phyloP scores from a whole-genome alignment of 1,139 yeast genomes.

The Geotrichum europaeum region DNA sequence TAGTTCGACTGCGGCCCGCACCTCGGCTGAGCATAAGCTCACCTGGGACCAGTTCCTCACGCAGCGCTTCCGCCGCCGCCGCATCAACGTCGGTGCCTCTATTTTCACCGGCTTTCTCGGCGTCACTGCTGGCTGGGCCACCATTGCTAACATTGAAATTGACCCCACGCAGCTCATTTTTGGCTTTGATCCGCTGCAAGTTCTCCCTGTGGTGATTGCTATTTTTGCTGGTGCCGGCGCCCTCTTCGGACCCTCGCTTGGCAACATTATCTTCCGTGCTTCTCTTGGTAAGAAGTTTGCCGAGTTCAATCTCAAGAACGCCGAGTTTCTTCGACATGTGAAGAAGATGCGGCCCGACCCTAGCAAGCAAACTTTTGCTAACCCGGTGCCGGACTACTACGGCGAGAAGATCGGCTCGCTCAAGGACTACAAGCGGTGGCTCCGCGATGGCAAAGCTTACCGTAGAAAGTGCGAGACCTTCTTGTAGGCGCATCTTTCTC shows the following conservation, averaged over 20 bases:
- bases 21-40: slow-evolving; percentile 27
- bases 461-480: slow-evolving; percentile 80
- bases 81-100: slow-evolving; percentile 63
- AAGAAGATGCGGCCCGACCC: slow-evolving; percentile 85
- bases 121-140: slow-evolving; percentile 65
- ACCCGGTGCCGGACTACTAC: slow-evolving; percentile 96
- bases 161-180: slow-evolving; percentile 76
- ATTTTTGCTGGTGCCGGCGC: slow-evolving; percentile 77
- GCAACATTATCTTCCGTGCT: slow-evolving; percentile 60
- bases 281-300: slow-evolving; percentile 42
- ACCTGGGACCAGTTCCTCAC: slow-evolving; percentile 76
- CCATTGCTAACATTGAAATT: slow-evolving; percentile 71
- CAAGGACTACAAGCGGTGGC: slow-evolving; percentile 88
- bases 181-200: slow-evolving; percentile 83
- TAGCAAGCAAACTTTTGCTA: slow-evolving; percentile 81
- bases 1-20: slow-evolving; percentile 1
- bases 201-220: slow-evolving; percentile 46
- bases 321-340: slow-evolving; percentile 65
- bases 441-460: slow-evolving; percentile 89
- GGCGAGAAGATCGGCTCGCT: slow-evolving; percentile 91
- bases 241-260: slow-evolving; percentile 76
- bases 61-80: slow-evolving; percentile 68
- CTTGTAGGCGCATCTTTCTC: slow-evolving; percentile 38
- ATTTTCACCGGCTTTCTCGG: slow-evolving; percentile 62
- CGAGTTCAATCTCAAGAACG: slow-evolving; percentile 49